Percentiles rank a stretch among this genome's conserved stretches.
These are phyloP conservation scores for Diaporthe sp. DNA, from an alignment of 2,329 filamentous ascomycete genomes.

Conservation along the genomic window DNA sequence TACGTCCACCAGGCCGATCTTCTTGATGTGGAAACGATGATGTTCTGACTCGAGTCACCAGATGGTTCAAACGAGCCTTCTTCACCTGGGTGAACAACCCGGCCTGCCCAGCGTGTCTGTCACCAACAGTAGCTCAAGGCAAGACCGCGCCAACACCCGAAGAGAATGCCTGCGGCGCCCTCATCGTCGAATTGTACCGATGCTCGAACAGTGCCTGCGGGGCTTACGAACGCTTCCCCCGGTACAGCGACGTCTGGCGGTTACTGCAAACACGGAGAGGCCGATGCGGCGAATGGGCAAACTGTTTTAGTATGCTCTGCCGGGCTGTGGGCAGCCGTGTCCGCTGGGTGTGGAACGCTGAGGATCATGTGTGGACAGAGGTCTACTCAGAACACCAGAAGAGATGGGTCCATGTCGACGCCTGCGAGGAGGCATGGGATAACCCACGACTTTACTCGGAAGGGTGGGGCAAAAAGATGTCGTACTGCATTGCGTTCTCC, in stretches of 20 bases:
- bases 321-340: slow-evolving; percentile 91
- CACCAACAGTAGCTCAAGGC: slow-evolving; percentile 85
- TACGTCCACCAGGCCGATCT: slow-evolving; percentile 58
- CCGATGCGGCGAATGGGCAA: slow-evolving; percentile 95
- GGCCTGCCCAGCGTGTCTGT: slow-evolving; percentile 83
- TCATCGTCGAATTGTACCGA: slow-evolving; percentile 89
- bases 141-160: slow-evolving; percentile 89
- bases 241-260: slow-evolving; percentile 96
- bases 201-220: slow-evolving; percentile 84
- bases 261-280: slow-evolving; percentile 88
- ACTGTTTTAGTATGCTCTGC: slow-evolving; percentile 99
- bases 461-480: slow-evolving; percentile 96
- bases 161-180: slow-evolving; percentile 88
- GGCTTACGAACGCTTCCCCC: slow-evolving; percentile 88
- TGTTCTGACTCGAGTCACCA: slow-evolving; percentile 51
- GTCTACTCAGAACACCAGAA: slow-evolving; percentile 95
- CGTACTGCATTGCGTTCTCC: slow-evolving; percentile 97
- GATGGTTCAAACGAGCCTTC: slow-evolving; percentile 96
- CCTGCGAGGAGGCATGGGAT: slow-evolving; percentile 96
- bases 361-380: slow-evolving; percentile 98
- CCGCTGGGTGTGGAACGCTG: slow-evolving; percentile 98
- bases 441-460: slow-evolving; percentile 92
- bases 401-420: slow-evolving; percentile 97
- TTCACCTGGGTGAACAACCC: slow-evolving; percentile 99
- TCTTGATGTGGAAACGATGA: slow-evolving; percentile 38